These are phyloP conservation scores for Cadophora sp. DNA, from an alignment of 2,329 filamentous ascomycete species.

Conservation along the genomic window DNA sequence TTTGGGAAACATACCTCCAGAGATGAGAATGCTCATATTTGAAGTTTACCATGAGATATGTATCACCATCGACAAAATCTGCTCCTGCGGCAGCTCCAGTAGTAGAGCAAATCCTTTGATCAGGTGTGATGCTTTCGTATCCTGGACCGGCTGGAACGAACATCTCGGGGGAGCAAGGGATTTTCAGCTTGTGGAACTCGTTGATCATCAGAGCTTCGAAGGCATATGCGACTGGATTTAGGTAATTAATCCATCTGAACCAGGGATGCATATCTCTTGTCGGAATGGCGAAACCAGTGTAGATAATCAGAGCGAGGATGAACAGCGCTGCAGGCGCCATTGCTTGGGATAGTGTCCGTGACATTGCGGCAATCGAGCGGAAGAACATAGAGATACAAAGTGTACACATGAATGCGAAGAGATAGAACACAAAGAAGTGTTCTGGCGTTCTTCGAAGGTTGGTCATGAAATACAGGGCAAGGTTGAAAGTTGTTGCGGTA, in stretches of 20 bases:
- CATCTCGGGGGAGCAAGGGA: slow-evolving; percentile 34
- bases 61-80: slow-evolving; percentile 60
- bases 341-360: slow-evolving; percentile 69
- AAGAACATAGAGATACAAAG: slow-evolving; percentile 88
- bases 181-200: slow-evolving; percentile 63
- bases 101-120: slow-evolving; percentile 57
- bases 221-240: slow-evolving; percentile 73
- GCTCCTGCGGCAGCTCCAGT: slow-evolving; percentile 63
- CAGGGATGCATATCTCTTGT: slow-evolving; percentile 60
- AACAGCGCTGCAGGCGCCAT: slow-evolving; percentile 56
- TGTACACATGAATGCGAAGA: slow-evolving; percentile 76
- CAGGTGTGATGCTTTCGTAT: slow-evolving; percentile 31
- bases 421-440: slow-evolving; percentile 84
- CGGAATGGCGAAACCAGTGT: slow-evolving; percentile 59
- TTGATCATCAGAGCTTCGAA: slow-evolving; percentile 80
- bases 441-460: slow-evolving; percentile 77
- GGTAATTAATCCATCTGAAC: slow-evolving; percentile 67
- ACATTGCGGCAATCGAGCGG: slow-evolving; percentile 78
- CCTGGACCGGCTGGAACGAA: slow-evolving; percentile 39
- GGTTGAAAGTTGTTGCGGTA: slow-evolving; percentile 80
- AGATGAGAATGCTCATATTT: slow-evolving; percentile 64
- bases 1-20: slow-evolving; percentile 57
- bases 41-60: slow-evolving; percentile 63
- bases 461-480: slow-evolving; percentile 86
- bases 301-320: slow-evolving; percentile 61